Evolutionary conservation across 78 protist species (phyloP).

Genomic region (Emiliania huxleyi): DNA sequence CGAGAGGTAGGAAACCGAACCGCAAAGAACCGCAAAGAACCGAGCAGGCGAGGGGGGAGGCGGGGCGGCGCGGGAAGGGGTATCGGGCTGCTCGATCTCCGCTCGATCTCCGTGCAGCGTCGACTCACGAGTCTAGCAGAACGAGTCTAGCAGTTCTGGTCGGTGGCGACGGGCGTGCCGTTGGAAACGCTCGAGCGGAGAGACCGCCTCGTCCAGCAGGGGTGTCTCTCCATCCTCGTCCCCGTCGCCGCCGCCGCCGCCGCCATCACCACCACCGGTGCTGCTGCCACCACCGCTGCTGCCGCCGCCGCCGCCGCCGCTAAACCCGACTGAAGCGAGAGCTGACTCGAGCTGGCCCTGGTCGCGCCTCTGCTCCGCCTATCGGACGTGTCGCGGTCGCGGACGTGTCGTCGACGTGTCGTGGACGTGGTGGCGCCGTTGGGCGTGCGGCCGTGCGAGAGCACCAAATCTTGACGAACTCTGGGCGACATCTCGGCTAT

Average conservation of each 20-base stretch:
- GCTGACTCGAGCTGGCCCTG: background rate
- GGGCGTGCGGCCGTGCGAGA: background rate
- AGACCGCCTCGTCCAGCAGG: background rate
- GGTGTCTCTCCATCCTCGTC: background rate
- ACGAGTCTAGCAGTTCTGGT: background rate
- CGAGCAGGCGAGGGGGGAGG: no score
- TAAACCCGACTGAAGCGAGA: background rate
- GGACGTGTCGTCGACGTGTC: no score
- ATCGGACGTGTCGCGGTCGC: no score
- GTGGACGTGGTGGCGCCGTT: no score
- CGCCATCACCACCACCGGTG: background rate
- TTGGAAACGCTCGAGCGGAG: background rate
- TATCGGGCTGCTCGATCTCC: no score
- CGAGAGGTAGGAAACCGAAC: background rate
- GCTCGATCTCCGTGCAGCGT: no score
- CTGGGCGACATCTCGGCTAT: no score
- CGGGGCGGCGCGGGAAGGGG: no score
- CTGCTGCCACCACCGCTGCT: background rate
- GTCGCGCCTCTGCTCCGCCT: no score
- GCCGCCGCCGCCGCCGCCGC: background rate
- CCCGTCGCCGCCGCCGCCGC: background rate
- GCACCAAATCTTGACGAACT: no score
- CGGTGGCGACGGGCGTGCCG: background rate
- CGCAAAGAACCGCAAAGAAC: background rate
- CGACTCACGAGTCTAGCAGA: no score